These are phyloP conservation scores for Selenicereus undatus DNA, from an alignment of 148 eudicot species.

Conservation along the genomic window DNA sequence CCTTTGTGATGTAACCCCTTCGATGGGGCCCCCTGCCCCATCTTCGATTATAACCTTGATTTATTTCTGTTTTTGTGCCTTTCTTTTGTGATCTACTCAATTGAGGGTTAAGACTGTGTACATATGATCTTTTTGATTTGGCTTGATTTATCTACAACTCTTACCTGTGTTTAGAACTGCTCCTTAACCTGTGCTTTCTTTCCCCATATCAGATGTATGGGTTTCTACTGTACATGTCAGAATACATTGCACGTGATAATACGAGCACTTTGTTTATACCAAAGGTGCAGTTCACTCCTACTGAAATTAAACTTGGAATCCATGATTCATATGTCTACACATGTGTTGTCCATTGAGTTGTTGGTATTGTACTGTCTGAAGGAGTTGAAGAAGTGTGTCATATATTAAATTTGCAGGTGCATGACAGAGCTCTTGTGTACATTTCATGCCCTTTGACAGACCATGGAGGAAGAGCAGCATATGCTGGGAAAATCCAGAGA, in stretches of 20 bases:
- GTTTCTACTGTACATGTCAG: constrained; percentile 58
- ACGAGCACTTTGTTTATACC: constrained; percentile 57
- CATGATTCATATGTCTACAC: not conserved
- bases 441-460: constrained; percentile 52
- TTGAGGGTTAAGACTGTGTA: not conserved
- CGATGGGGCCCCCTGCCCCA: no score
- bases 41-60: no score
- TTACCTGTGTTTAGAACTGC: not conserved
- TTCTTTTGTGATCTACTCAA: not conserved
- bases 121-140: not conserved
- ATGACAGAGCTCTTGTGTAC: constrained; percentile 93
- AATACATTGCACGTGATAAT: constrained; percentile 40
- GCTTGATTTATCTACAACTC: not conserved
- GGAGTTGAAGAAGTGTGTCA: constrained; percentile 9
- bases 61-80: not conserved
- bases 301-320: not conserved
- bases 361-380: not conserved
- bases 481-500: constrained; percentile 61
- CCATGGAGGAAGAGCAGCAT: constrained; percentile 45
- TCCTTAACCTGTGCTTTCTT: constrained; percentile 9
- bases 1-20: no score
- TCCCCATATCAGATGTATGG: constrained; percentile 68
- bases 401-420: constrained; percentile 48
- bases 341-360: not conserved
- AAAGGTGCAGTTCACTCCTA: constrained; percentile 40